Conservation (phyloP, 495 filamentous ascomycete genomes). For the Daldinia decipiens region DNA sequence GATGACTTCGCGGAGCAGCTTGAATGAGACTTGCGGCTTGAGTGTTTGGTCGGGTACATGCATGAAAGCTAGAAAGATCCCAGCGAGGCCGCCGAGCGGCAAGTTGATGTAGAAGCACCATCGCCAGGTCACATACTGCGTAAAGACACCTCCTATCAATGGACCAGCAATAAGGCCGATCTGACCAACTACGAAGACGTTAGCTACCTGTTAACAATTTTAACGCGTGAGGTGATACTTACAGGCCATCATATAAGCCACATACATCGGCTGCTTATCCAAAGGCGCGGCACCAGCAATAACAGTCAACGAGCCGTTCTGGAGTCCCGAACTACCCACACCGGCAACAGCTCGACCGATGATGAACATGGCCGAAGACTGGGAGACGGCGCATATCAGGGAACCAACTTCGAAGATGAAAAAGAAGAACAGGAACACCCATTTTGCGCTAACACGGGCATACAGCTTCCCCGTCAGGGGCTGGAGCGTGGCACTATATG, state of each 20-base stretch:
- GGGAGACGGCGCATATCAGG: conserved; percentile 62
- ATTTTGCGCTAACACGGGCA: conserved; percentile 57
- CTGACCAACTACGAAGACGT: conserved; percentile 45
- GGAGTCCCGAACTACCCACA: conserved; percentile 58
- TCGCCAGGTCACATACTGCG: conserved; percentile 62
- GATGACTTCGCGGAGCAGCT: conserved; percentile 34
- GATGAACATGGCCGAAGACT: conserved; percentile 62
- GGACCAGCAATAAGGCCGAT: conserved; percentile 58
- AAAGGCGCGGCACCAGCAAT: conserved; percentile 58
- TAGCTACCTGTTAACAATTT: neutral
- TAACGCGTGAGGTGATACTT: conserved; percentile 11
- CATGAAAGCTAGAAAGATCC: conserved; percentile 54
- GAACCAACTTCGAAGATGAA: conserved; percentile 64
- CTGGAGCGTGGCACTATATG: conserved; percentile 53
- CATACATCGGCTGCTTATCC: conserved; percentile 55
- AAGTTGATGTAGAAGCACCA: conserved; percentile 76
- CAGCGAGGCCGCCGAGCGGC: conserved; percentile 64
- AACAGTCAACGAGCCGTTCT: conserved; percentile 65
- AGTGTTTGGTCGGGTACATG: conserved; percentile 54
- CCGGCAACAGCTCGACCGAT: conserved; percentile 66
- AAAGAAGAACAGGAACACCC: conserved; percentile 58
- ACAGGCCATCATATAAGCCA: conserved; percentile 44
- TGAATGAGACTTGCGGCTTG: conserved; percentile 39
- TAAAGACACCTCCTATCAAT: conserved; percentile 71
- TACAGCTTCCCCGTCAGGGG: conserved; percentile 64